Evolutionary conservation across 2,329 filamentous ascomycete species (phyloP).

Genomic region (Aspergillus sp.): DNA sequence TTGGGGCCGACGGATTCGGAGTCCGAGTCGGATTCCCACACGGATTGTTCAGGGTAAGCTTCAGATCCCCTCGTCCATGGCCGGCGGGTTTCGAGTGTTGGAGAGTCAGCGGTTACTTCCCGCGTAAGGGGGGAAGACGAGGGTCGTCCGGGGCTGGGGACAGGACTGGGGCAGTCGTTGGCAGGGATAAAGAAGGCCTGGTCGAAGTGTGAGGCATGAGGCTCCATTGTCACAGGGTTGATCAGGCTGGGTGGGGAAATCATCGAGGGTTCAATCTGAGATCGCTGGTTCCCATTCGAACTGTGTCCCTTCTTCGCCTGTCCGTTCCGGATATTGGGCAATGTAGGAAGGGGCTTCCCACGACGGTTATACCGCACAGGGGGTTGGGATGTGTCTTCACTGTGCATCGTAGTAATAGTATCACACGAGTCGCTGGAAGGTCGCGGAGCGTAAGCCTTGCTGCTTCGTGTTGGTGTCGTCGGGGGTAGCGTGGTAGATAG

Average conservation of each 20-base stretch:
- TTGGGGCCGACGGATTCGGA: conserved; percentile 26
- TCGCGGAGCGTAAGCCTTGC: conserved; percentile 7
- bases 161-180: conserved; percentile 29
- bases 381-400: not conserved
- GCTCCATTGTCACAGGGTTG: conserved; percentile 33
- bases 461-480: conserved; percentile 14
- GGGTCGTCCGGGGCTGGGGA: conserved; percentile 22
- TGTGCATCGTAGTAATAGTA: conserved; percentile 21
- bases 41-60: conserved; percentile 28
- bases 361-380: conserved; percentile 15
- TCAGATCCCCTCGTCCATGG: conserved; percentile 29
- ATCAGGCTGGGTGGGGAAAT: conserved; percentile 32
- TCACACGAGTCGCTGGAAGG: conserved; percentile 19
- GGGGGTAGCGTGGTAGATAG: conserved; percentile 15
- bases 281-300: conserved; percentile 15
- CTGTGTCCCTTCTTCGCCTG: conserved; percentile 15
- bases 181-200: conserved; percentile 34
- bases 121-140: conserved; percentile 24
- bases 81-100: conserved; percentile 14
- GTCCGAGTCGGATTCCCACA: conserved; percentile 36
- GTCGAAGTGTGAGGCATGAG: conserved; percentile 32
- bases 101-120: conserved; percentile 19
- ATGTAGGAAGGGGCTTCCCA: conserved; percentile 24
- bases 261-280: conserved; percentile 30
- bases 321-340: conserved; percentile 20